These are phyloP conservation scores for Cladosporium sp. DNA, from an alignment of 2,329 filamentous ascomycete genomes.

Conservation along the genomic window DNA sequence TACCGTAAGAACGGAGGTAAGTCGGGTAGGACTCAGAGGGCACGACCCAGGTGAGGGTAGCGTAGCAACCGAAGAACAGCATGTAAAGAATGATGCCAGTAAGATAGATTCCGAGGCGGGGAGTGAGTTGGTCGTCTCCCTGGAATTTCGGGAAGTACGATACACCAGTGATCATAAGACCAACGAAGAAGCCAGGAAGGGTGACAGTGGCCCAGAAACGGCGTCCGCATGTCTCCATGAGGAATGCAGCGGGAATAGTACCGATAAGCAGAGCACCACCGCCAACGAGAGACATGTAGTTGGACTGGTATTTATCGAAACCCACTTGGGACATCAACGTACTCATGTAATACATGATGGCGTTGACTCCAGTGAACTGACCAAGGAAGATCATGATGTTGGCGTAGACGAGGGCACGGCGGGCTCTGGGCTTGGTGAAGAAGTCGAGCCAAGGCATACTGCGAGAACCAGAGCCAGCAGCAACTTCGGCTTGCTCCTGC, in stretches of 20 bases:
- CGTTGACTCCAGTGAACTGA: slow-evolving; percentile 63
- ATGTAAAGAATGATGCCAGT: slow-evolving; percentile 69
- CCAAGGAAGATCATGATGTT: slow-evolving; percentile 71
- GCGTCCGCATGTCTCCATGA: slow-evolving; percentile 73
- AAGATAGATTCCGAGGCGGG: slow-evolving; percentile 59
- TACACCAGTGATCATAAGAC: slow-evolving; percentile 64
- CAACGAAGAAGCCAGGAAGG: slow-evolving; percentile 54
- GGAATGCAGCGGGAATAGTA: slow-evolving; percentile 46
- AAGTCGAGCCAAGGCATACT: slow-evolving; percentile 73
- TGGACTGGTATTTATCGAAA: slow-evolving; percentile 62
- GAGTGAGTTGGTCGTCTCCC: slow-evolving; percentile 44
- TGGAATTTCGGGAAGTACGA: slow-evolving; percentile 55
- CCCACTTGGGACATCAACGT: slow-evolving; percentile 66
- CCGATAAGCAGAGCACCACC: slow-evolving; percentile 61
- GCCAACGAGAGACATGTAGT: slow-evolving; percentile 71
- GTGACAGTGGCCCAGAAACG: slow-evolving; percentile 70
- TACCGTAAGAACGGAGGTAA: slow-evolving; percentile 71
- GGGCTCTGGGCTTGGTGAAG: slow-evolving; percentile 68
- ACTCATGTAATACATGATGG: slow-evolving; percentile 65
- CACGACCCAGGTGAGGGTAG: slow-evolving; percentile 34
- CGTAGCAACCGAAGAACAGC: slow-evolving; percentile 61
- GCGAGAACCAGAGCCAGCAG: slow-evolving; percentile 55
- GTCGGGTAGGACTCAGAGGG: slow-evolving; percentile 73
- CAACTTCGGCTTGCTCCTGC: slow-evolving; percentile 54
- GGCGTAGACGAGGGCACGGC: slow-evolving; percentile 66